Evolutionary conservation across 169 alveolate species (phyloP).

Genomic region (Amoebophrya sp.): DNA sequence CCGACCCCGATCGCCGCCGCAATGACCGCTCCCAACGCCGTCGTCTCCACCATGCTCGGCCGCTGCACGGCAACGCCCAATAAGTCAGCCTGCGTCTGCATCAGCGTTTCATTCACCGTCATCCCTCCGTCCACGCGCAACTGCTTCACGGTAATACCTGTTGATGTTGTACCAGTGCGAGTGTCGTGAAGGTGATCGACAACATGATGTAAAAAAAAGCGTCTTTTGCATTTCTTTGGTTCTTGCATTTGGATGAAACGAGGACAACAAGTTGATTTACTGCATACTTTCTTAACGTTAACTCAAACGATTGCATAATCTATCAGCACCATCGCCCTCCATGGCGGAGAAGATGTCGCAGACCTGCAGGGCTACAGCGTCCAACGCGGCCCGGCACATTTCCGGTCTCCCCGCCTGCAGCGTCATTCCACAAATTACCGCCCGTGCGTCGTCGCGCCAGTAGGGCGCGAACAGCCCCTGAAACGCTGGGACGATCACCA

Average conservation of each 20-base stretch:
- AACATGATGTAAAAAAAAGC: neutral
- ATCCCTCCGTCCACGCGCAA: slow-evolving; percentile 81
- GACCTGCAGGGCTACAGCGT: slow-evolving; percentile 69
- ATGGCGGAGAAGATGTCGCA: slow-evolving; percentile 48
- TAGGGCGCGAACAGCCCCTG: slow-evolving; percentile 81
- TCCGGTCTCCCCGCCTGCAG: slow-evolving; percentile 61
- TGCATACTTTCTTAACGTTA: no score
- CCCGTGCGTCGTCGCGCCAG: slow-evolving; percentile 79
- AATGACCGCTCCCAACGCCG: slow-evolving; percentile 75
- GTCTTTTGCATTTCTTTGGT: no score
- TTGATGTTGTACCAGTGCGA: neutral
- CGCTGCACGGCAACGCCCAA: slow-evolving; percentile 42
- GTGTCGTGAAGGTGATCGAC: neutral
- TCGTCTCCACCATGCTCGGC: slow-evolving; percentile 44
- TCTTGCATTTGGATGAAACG: no score
- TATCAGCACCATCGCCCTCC: slow-evolving; percentile 41
- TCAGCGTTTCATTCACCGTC: slow-evolving; percentile 56
- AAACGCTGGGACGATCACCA: slow-evolving; percentile 78
- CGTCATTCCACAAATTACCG: slow-evolving; percentile 69
- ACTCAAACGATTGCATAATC: no score
- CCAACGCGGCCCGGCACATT: slow-evolving; percentile 67
- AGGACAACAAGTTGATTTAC: no score
- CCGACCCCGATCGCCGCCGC: slow-evolving; percentile 57
- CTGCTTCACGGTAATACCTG: slow-evolving; percentile 2
- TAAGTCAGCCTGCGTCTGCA: slow-evolving; percentile 68